These are phyloP conservation scores for Citrus unshiu DNA, from an alignment of 345 rosid genomes.

Conservation along the genomic window DNA sequence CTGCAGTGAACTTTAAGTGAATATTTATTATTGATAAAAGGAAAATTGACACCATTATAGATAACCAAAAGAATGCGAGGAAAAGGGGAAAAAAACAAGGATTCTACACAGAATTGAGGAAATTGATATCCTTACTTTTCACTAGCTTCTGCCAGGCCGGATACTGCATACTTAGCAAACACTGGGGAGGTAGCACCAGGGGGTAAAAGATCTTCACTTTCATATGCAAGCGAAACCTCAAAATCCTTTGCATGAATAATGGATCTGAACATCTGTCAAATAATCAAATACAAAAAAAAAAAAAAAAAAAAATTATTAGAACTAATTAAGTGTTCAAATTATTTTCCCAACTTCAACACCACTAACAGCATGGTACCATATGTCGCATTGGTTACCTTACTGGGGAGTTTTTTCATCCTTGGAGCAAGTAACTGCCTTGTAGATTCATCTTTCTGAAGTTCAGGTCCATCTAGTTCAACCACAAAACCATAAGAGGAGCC, in stretches of 20 bases:
- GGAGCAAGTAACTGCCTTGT: slow-evolving; percentile 75
- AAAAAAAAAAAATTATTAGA: slow-evolving; percentile 7
- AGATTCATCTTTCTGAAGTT: slow-evolving; percentile 60
- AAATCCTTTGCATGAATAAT: slow-evolving; percentile 78
- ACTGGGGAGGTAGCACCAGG: slow-evolving; percentile 63
- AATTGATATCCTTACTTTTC: slow-evolving; percentile 62
- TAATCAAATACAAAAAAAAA: slow-evolving; percentile 9
- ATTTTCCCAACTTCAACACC: background rate
- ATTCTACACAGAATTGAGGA: background rate
- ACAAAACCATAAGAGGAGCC: slow-evolving; percentile 80
- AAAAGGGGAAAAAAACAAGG: background rate
- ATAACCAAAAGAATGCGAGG: slow-evolving; percentile 3
- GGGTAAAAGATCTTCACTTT: slow-evolving; percentile 70
- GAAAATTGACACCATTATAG: background rate
- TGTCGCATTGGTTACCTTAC: slow-evolving; percentile 58
- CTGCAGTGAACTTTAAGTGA: background rate
- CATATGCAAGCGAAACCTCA: slow-evolving; percentile 84
- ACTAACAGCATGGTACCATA: background rate
- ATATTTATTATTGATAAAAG: background rate
- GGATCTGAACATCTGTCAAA: slow-evolving; percentile 81
- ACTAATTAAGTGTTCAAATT: background rate
- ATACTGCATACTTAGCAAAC: slow-evolving; percentile 78
- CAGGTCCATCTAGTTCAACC: slow-evolving; percentile 79
- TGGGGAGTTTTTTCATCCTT: slow-evolving; percentile 93
- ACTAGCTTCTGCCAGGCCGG: slow-evolving; percentile 73